Base-by-base conservation (phyloP, 148 eudicot genomes). In the Dianthus caryophyllus region DNA sequence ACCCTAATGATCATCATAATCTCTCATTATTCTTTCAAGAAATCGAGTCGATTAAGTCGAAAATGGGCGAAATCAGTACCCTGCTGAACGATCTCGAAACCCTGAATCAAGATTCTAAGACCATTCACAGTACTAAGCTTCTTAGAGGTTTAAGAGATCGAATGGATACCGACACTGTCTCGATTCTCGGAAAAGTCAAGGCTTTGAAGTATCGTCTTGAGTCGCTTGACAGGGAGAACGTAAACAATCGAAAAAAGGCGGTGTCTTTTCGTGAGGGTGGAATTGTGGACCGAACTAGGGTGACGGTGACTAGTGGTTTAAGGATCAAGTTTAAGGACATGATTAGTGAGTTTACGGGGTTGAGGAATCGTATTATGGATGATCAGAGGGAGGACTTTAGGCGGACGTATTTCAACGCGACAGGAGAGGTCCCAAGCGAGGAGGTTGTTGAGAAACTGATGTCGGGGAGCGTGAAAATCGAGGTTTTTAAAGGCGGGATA, bases 71-170 rank as follows among this genome's bases (percentile, higher is more conserved):
- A 71, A 84, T 90, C 57, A 76, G 82, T 15, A 70, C 74, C 39
- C 96, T 94, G 54, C 78, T 90, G 2, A 67, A 75, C n/a, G 88
- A 88, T 69, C 92, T 94, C 60, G 84, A 88, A 55, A 65, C 61
- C 43, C 82, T 94, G 46, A 90, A 94, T 50, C 85, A 83, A 78
- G 92, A 88, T 51, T 78, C 92, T 0, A 90, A 90, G 69, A 76
- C 86, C 22, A 76, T 88, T 69, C 85, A 80, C 82, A 86, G 88
- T 9, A 62, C 85, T 6, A 88, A 82, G 60, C 71, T 86, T 43
- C 88, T 94, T 44, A 79, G 86, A 12, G 92, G 96, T 4, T 50
- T 90, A 5, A 56, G 96, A 41, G 96, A 86, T 67, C 75, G 82
- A 14, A 86, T 94, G 87, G 91, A 94, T 31, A 82, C 98, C 5